phyloP scores from a whole-genome alignment of 176 grass and related monocot species.

The Alopecurus myosuroides region DNA sequence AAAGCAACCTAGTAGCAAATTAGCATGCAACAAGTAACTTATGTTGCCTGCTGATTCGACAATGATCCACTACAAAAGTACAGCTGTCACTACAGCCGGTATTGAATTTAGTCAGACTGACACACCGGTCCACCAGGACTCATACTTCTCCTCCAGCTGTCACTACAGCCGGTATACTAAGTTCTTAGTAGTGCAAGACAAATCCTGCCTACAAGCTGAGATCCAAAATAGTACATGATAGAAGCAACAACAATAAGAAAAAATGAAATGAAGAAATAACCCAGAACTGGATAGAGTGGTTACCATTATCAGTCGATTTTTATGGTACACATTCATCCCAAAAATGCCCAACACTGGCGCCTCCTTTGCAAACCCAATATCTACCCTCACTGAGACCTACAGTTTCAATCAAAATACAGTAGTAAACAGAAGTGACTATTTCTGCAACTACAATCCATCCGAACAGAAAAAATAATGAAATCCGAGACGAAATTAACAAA shows the following conservation, averaged over 20 bases:
- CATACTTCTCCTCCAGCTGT: neutral
- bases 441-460: neutral
- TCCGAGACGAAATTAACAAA: neutral
- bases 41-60: neutral
- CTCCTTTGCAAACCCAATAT: constrained; percentile 93
- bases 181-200: neutral
- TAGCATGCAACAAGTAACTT: neutral
- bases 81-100: too few species aligned
- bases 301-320: constrained; percentile 97
- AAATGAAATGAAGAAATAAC: constrained; percentile 4
- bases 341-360: constrained; percentile 98
- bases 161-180: neutral
- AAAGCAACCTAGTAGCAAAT: neutral
- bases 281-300: constrained; percentile 2
- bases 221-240: neutral
- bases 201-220: neutral
- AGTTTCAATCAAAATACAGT: constrained; percentile 12
- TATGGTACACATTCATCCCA: constrained; percentile 97
- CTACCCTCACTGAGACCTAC: constrained; percentile 60
- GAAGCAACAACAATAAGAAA: neutral
- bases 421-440: neutral
- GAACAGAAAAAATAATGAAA: neutral
- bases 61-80: neutral
- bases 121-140: neutral
- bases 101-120: neutral